A percentile compares a stretch with the other conserved stretches of the same genome.
phyloP scores from a whole-genome alignment of 371 early-diverging fungal species.

The Lichtheimia ornata region DNA sequence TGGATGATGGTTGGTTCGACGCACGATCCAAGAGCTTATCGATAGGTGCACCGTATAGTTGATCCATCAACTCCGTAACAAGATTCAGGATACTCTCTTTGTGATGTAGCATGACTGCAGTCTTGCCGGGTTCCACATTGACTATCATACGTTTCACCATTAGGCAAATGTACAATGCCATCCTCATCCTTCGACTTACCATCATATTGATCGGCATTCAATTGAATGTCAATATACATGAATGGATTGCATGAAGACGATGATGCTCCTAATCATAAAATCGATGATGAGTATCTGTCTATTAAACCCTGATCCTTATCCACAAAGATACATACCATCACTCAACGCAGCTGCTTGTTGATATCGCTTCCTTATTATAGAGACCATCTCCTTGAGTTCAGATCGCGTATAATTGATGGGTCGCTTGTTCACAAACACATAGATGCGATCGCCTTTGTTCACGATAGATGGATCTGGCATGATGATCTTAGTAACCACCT shows the following conservation, averaged over 20 bases:
- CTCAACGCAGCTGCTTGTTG: slow-evolving; percentile 14
- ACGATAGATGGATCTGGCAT: slow-evolving; percentile 26
- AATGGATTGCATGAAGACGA: slow-evolving; percentile 32
- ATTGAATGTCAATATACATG: slow-evolving; percentile 33
- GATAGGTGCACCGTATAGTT: slow-evolving; percentile 16
- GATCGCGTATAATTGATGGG: slow-evolving; percentile 39
- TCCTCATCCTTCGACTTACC: slow-evolving; percentile 21
- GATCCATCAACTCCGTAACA: slow-evolving; percentile 21
- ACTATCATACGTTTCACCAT: slow-evolving; percentile 19
- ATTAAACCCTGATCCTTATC: too few species aligned
- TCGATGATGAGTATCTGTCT: not conserved
- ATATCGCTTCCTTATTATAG: slow-evolving; percentile 23
- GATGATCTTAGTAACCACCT: not conserved
- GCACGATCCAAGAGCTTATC: slow-evolving; percentile 11
- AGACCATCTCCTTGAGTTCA: slow-evolving; percentile 35
- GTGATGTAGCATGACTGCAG: slow-evolving; percentile 34
- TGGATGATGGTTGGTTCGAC: not conserved
- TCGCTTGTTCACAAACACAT: slow-evolving; percentile 40
- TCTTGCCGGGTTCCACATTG: slow-evolving; percentile 47
- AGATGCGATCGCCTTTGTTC: slow-evolving; percentile 37
- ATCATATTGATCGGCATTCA: slow-evolving; percentile 34
- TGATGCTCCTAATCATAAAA: not conserved
- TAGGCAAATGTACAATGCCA: not conserved
- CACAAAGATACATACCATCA: slow-evolving; percentile 8
- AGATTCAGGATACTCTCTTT: slow-evolving; percentile 24